Percentiles rank a stretch among this genome's conserved stretches.
Conservation (phyloP, 768 basidiomycete species). For the Butyriboletus loyo region DNA sequence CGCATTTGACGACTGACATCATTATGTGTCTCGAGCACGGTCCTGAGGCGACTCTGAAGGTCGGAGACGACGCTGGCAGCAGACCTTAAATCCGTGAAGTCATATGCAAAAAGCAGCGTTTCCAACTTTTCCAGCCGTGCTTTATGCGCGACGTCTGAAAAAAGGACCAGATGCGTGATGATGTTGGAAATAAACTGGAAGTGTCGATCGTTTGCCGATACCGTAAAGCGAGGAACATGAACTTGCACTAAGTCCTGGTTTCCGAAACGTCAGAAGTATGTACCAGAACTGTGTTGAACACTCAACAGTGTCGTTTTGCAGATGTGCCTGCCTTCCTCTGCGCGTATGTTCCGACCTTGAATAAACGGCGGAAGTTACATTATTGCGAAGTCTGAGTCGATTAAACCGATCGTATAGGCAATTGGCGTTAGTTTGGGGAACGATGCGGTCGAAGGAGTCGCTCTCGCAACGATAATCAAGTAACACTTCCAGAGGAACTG, state of each 20-base stretch:
- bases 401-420: conserved; percentile 96
- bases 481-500: conserved; percentile 86
- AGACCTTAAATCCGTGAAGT: conserved; percentile 73
- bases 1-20: conserved; percentile 37
- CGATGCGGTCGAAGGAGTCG: conserved; percentile 80
- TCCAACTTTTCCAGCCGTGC: conserved; percentile 75
- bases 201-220: conserved; percentile 78
- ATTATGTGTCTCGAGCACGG: conserved; percentile 50
- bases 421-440: conserved; percentile 82
- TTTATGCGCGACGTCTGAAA: conserved; percentile 83
- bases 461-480: conserved; percentile 84
- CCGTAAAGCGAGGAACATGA: conserved; percentile 81
- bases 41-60: conserved; percentile 72
- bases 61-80: conserved; percentile 69
- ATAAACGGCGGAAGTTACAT: conserved; percentile 51
- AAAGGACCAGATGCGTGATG: conserved; percentile 83
- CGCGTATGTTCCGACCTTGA: conserved; percentile 37
- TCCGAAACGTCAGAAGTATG: conserved; percentile 9
- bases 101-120: conserved; percentile 81
- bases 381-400: conserved; percentile 76
- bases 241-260: conserved; percentile 76
- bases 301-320: conserved; percentile 63
- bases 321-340: conserved; percentile 38
- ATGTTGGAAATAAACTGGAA: conserved; percentile 85
- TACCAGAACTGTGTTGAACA: not conserved